These are phyloP conservation scores for Zostera marina DNA, from an alignment of 116 monocot genomes.

Conservation along the genomic window DNA sequence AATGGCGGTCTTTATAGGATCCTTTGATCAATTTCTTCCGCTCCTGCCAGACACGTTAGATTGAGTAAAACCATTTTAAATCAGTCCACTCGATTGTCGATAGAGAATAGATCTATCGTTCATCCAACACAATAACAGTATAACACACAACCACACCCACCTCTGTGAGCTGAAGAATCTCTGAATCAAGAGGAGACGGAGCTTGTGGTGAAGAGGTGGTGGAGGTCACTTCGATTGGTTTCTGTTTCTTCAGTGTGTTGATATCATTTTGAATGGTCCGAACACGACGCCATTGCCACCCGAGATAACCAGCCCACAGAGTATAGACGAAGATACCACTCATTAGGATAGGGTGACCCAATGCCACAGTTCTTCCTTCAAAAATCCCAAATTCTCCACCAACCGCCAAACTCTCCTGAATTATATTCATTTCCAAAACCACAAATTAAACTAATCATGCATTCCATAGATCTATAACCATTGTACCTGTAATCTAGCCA, in stretches of 20 bases:
- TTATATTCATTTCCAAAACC: too few species aligned
- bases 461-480: too few species aligned
- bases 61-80: too few species aligned
- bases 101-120: too few species aligned
- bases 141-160: too few species aligned
- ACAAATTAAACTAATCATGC: too few species aligned
- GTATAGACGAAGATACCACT: conserved; percentile 64
- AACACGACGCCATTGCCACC: conserved; percentile 96
- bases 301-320: conserved; percentile 67
- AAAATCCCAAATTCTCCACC: conserved; percentile 80
- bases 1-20: conserved; percentile 60
- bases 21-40: conserved; percentile 75
- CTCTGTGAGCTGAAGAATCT: conserved; percentile 71
- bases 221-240: conserved; percentile 7
- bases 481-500: too few species aligned
- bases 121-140: too few species aligned
- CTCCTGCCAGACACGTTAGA: conserved; percentile 32
- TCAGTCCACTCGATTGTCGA: too few species aligned
- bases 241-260: conserved; percentile 83
- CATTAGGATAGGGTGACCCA: conserved; percentile 64
- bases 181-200: conserved; percentile 26
- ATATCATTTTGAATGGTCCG: conserved; percentile 77
- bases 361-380: conserved; percentile 49
- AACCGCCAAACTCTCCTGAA: conserved; percentile 51
- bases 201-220: conserved; percentile 15